Percentiles rank a stretch among this genome's conserved stretches.
Conservation (phyloP, 208 protist genomes). For the Leishmania gerbilli region DNA sequence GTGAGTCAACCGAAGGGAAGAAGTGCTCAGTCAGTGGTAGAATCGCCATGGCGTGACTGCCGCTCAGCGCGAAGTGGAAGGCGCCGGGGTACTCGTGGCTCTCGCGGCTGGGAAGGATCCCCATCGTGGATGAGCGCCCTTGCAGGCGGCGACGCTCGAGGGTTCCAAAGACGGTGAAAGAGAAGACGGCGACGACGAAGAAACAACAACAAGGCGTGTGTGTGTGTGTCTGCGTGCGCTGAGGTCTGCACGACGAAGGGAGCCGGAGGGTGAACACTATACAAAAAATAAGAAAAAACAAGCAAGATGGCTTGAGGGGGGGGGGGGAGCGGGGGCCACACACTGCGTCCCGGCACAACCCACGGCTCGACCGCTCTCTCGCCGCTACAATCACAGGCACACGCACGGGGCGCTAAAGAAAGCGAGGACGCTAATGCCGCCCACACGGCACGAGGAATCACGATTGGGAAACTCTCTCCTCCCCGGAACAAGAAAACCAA, state of each 20-base stretch:
- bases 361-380: background rate
- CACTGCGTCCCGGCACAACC: background rate
- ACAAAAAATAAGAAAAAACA: background rate
- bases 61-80: constrained; percentile 49
- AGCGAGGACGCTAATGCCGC: no score
- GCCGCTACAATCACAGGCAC: background rate
- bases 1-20: constrained; percentile 51
- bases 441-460: no score
- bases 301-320: background rate
- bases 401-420: background rate
- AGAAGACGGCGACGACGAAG: background rate
- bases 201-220: background rate
- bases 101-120: constrained; percentile 57
- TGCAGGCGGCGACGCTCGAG: background rate
- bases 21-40: constrained; percentile 63
- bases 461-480: no score
- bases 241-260: background rate
- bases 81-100: constrained; percentile 47
- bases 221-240: background rate
- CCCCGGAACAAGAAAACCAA: no score
- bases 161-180: background rate
- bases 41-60: constrained; percentile 36
- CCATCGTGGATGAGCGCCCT: constrained; percentile 32
- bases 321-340: no score
- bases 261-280: background rate